Percentiles rank a stretch among this genome's conserved stretches.
Evolutionary conservation across 179 eudicot genomes (phyloP).

Genomic region (Dionaea muscipula): DNA sequence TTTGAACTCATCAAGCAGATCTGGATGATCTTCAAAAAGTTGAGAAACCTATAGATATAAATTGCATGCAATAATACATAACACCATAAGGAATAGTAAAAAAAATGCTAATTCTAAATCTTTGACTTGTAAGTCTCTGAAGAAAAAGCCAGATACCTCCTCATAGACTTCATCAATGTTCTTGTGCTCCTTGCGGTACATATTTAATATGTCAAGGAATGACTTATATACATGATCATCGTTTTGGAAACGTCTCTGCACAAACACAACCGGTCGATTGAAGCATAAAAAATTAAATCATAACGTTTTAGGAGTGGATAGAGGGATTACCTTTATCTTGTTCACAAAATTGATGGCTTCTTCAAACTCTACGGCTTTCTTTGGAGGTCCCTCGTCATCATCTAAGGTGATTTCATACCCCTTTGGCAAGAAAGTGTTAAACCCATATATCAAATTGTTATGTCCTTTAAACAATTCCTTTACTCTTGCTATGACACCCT

Average conservation of each 20-base stretch:
- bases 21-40: constrained; percentile 73
- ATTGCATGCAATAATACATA: neutral
- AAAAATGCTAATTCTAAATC: neutral
- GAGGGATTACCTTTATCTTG: constrained; percentile 74
- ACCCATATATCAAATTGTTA: constrained; percentile 69
- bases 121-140: neutral
- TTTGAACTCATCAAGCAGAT: constrained; percentile 90
- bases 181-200: constrained; percentile 91
- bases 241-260: constrained; percentile 80
- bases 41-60: constrained; percentile 50
- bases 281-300: constrained; percentile 2
- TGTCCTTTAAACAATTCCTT: constrained; percentile 93
- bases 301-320: neutral
- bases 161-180: constrained; percentile 73
- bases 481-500: constrained; percentile 87
- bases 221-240: constrained; percentile 92
- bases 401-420: constrained; percentile 83
- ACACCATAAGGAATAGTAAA: neutral
- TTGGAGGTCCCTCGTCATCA: constrained; percentile 65
- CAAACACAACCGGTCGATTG: constrained; percentile 4
- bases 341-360: constrained; percentile 93
- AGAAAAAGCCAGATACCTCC: constrained; percentile 35
- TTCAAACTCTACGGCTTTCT: constrained; percentile 80
- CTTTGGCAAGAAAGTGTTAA: constrained; percentile 93
- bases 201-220: constrained; percentile 82